Evolutionary conservation across 1,139 yeast genomes (phyloP), one percentile per base, ranked within the genome.

Genomic region (Saccharomycopsis crataegensis): DNA sequence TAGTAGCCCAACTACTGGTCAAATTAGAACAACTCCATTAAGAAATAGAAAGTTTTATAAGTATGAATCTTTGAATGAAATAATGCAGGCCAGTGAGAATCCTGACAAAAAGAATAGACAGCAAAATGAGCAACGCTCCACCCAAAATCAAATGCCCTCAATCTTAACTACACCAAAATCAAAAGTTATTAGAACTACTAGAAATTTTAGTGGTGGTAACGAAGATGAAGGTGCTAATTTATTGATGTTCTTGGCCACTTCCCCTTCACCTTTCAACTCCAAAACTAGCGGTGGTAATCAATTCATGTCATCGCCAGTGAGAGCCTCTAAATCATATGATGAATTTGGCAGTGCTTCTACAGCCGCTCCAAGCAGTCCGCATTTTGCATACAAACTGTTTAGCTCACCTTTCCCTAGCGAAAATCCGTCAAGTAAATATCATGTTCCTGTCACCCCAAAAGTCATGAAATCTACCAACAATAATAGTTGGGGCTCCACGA

Each of bases 221-320:
- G 82, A 79, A 57, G 87, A 83, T 52, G 90, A 84, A 65, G 96
- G 96, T 6, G 96, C 95, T 0, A 94, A 86, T 65, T 70, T 88
- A 58, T 74, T 88, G 58, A 78, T 88, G 81, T 88, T 80, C 65
- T 73, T 88, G 62, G 95, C 96, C 3, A 86, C 94, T 4, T 86
- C 95, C 2, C 96, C 96, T 0, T 84, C 93, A 0, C 89, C 91
- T 0, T 83, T 84, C 57, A 11, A n/a, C 22, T 9, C 33, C n/a
- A 22, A 43, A 31, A 8, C 33, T 32, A 7, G 16, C 28, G 50
- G 12, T 6, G 33, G 37, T 6, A 28, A 47, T 16, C 47, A 45
- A 8, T 41, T 53, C 28, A 46, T 55, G 50, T 50, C 57, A 11
- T 54, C 56, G n/a, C 58, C 57, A 34, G 43, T 56, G 9, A n/a